These are phyloP conservation scores for Aspergillus carbonarius DNA, from an alignment of 2,329 filamentous ascomycete genomes.

Conservation along the genomic window DNA sequence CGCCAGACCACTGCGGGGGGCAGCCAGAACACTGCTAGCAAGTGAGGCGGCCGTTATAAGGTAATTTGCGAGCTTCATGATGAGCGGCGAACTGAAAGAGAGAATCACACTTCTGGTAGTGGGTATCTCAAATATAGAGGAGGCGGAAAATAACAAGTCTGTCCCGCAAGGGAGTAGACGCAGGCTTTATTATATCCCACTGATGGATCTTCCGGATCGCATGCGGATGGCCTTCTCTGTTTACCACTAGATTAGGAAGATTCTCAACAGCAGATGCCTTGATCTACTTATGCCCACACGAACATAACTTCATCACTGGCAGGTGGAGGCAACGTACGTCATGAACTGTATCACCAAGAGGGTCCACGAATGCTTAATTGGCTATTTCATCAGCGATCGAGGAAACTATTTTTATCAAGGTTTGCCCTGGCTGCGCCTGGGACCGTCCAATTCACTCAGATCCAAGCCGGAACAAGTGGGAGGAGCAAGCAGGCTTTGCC, in stretches of 20 bases:
- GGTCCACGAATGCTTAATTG: neutral
- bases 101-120: neutral
- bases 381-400: neutral
- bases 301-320: neutral
- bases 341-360: neutral
- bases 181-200: neutral
- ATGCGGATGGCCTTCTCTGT: neutral
- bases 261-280: neutral
- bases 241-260: neutral
- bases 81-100: constrained; percentile 5
- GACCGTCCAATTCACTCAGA: neutral
- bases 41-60: constrained; percentile 24
- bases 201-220: neutral
- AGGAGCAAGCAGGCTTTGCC: neutral
- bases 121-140: neutral
- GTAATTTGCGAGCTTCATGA: constrained; percentile 30
- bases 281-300: neutral
- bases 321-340: neutral
- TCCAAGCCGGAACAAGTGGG: neutral
- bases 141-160: neutral
- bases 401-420: neutral
- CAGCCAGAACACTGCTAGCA: constrained; percentile 27
- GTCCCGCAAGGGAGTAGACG: neutral
- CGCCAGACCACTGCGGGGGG: constrained; percentile 28
- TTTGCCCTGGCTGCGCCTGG: neutral